Percentiles rank a stretch among this genome's conserved stretches.
These are phyloP conservation scores for Clavaria fumosa DNA, from an alignment of 768 basidiomycete genomes.

Conservation along the genomic window DNA sequence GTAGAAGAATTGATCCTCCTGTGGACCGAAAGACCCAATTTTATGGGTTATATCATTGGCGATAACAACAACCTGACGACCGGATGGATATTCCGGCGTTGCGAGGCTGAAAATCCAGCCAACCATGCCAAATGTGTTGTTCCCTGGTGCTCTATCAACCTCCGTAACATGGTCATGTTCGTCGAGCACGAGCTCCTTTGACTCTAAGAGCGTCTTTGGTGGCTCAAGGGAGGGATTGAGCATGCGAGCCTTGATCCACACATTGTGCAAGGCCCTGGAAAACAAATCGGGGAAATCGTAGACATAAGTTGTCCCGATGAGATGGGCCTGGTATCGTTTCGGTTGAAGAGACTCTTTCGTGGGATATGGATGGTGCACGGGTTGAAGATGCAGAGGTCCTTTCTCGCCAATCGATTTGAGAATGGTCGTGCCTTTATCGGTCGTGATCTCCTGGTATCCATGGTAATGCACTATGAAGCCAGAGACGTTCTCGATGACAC, in stretches of 20 bases:
- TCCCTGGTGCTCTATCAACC: conserved; percentile 84
- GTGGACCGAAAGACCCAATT: conserved; percentile 95
- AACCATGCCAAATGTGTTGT: conserved; percentile 95
- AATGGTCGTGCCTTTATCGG: conserved; percentile 89
- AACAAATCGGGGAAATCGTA: conserved; percentile 99
- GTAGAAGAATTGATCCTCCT: conserved; percentile 94
- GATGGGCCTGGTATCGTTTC: conserved; percentile 96
- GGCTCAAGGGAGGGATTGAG: conserved; percentile 48
- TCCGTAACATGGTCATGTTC: conserved; percentile 85
- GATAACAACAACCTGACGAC: conserved; percentile 77
- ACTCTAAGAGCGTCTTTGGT: conserved; percentile 69
- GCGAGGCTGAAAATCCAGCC: conserved; percentile 89
- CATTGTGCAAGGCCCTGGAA: conserved; percentile 87
- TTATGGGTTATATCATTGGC: conserved; percentile 99
- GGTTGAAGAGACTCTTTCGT: conserved; percentile 98
- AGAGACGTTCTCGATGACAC: conserved; percentile 96
- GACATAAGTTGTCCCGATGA: conserved; percentile 95
- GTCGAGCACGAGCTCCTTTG: conserved; percentile 85
- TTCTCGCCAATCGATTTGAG: conserved; percentile 97
- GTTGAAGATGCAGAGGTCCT: conserved; percentile 91
- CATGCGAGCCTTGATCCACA: conserved; percentile 66
- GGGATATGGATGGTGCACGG: conserved; percentile 83
- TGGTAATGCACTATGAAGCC: conserved; percentile 98
- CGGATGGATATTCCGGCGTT: conserved; percentile 85
- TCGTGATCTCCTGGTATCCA: conserved; percentile 94